phyloP scores from a whole-genome alignment of 441 rosid genomes.

The Adansonia rubrostipa region DNA sequence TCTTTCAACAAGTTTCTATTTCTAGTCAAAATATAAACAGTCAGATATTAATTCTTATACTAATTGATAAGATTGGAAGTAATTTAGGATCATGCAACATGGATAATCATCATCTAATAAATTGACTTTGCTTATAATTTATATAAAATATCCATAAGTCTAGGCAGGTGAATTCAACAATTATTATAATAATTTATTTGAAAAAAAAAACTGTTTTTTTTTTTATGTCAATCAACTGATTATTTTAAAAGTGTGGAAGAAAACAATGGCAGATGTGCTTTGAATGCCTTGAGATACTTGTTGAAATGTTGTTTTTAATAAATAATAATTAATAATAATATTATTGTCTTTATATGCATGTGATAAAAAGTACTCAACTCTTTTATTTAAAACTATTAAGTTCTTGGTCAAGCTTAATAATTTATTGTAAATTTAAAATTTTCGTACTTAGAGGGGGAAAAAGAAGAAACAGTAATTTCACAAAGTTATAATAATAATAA shows the following conservation, averaged over 20 bases:
- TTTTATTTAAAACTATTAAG: too few species aligned
- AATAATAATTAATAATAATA: too few species aligned
- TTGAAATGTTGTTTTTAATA: background rate
- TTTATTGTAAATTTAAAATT: too few species aligned
- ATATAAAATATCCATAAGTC: background rate
- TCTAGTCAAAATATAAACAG: background rate
- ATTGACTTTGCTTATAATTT: background rate
- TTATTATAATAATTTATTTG: background rate
- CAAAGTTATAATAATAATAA: too few species aligned
- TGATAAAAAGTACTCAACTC: too few species aligned
- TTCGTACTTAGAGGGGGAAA: too few species aligned
- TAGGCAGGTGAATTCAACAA: background rate
- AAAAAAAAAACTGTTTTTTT: too few species aligned
- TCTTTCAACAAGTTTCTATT: background rate
- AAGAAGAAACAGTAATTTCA: too few species aligned
- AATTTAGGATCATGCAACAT: background rate
- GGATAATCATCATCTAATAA: background rate
- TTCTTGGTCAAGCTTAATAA: too few species aligned
- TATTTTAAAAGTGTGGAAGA: background rate
- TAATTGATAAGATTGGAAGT: background rate
- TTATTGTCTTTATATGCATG: background rate
- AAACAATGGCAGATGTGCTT: background rate
- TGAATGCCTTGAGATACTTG: background rate
- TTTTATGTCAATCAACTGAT: background rate
- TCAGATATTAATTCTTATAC: background rate